These are phyloP conservation scores for Scutellaria baicalensis DNA, from an alignment of 257 asterid genomes.

Conservation along the genomic window DNA sequence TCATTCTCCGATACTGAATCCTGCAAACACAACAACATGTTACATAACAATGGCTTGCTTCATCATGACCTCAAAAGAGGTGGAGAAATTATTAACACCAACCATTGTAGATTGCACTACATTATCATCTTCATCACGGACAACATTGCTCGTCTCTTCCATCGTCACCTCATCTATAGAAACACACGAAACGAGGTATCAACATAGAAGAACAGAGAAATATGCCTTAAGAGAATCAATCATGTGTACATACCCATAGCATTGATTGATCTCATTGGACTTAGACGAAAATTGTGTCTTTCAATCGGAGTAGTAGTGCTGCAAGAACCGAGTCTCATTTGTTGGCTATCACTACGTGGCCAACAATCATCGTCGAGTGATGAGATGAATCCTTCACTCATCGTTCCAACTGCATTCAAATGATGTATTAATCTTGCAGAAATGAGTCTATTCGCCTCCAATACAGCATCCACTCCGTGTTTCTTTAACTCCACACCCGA, in stretches of 20 bases:
- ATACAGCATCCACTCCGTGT: slow-evolving; percentile 26
- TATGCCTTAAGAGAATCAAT: no score
- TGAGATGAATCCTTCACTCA: slow-evolving; percentile 16
- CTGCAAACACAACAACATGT: slow-evolving; percentile 8
- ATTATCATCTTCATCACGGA: slow-evolving; percentile 8
- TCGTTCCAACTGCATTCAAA: slow-evolving; percentile 7
- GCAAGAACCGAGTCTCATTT: slow-evolving; percentile 16
- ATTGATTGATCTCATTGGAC: slow-evolving; percentile 2
- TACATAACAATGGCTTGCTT: no score
- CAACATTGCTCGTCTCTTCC: background rate
- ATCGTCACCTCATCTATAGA: slow-evolving; percentile 18
- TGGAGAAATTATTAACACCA: background rate
- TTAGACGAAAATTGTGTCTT: background rate
- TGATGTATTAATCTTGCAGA: slow-evolving; percentile 31
- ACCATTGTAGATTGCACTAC: slow-evolving; percentile 2
- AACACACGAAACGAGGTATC: background rate
- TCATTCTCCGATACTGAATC: slow-evolving; percentile 27
- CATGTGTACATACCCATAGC: no score
- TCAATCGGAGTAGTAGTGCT: background rate
- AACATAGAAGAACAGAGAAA: background rate
- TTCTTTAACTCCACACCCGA: slow-evolving; percentile 20
- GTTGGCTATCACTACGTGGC: slow-evolving; percentile 25
- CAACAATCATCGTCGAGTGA: slow-evolving; percentile 32
- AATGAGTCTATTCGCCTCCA: slow-evolving; percentile 48
- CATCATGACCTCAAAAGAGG: background rate